Evolutionary conservation across 2,329 filamentous ascomycete genomes (phyloP), one percentile per base, ranked within the genome.

Genomic region (Nigrospora osmanthi): DNA sequence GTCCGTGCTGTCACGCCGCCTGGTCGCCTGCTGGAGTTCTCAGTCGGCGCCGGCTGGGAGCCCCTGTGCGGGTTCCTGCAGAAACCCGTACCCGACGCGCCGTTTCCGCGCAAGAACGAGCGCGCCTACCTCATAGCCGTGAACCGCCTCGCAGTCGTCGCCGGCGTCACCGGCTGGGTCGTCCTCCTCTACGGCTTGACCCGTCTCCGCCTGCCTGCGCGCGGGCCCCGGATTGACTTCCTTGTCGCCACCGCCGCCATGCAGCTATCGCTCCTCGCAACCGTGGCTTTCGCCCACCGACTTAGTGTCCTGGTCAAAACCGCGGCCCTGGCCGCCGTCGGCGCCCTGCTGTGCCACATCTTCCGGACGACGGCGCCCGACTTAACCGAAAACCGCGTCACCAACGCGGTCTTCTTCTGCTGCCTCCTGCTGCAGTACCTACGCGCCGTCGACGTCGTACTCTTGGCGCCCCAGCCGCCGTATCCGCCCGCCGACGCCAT

Each of bases 21-120:
- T 7, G 58, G 59, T 14, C 57, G 43, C 32, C 48, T 61, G 13
- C 57, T 66, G 35, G 57, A 63, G 42, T 60, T 58, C 44, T 49
- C 54, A 2, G 57, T 63, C 19, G 54, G 58, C 13, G 59, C 65
- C 19, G 60, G 60, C 37, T 65, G 62, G 64, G 61, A 52, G 17
- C 62, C 63, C 6, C 53, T 67, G n/a, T 67, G 64, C 49, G 42
- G 55, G 35, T 67, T 67, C 44, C 52, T 67, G 0, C 59, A 58
- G 31, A 61, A 62, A 36, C 47, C 57, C 0, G 52, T 66, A 0
- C 65, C 63, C 13, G 3, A 11, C 9, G 9, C 10, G 5, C 9
- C 11, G 9, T 39, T 31, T 14, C 38, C 38, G 23, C 2, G 23
- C 23, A 23, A 15, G 12, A 39, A 39, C 31, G 38, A 39, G 13